Percentiles rank a stretch among this genome's conserved stretches.
These are phyloP conservation scores for Gossypium ekmanianum DNA, from an alignment of 345 rosid species.

Conservation along the genomic window DNA sequence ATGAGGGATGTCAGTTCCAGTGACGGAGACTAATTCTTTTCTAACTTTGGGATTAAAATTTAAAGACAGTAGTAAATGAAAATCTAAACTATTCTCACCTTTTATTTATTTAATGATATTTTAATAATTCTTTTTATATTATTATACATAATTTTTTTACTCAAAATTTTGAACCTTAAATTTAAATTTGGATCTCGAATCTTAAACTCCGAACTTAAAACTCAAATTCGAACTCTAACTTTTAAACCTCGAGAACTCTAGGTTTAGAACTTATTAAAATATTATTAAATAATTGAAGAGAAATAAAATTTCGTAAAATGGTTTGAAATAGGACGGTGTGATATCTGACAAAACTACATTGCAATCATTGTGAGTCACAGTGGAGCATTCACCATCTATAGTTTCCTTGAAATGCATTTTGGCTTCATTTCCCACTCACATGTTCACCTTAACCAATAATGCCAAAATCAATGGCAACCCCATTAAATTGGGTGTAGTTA, in stretches of 20 bases:
- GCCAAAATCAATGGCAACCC: neutral
- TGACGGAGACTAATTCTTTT: too few relatives aligned
- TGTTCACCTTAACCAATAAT: neutral
- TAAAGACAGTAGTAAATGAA: too few relatives aligned
- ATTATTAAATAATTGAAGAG: too few relatives aligned
- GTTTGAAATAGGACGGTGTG: neutral
- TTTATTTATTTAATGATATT: too few relatives aligned
- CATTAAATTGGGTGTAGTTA: too few relatives aligned
- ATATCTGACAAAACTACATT: neutral
- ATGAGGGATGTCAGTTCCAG: too few relatives aligned
- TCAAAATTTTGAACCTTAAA: accelerated
- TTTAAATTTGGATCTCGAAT: too few relatives aligned
- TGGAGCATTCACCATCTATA: neutral
- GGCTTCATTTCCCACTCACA: neutral
- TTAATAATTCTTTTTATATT: too few relatives aligned
- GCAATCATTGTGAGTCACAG: constrained; percentile 1
- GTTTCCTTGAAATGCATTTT: neutral
- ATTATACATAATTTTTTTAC: too few relatives aligned
- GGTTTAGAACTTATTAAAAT: accelerated
- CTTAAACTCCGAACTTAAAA: accelerated
- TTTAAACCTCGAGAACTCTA: accelerated
- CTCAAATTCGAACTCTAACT: accelerated
- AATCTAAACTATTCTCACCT: too few relatives aligned
- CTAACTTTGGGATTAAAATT: too few relatives aligned
- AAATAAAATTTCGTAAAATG: too few relatives aligned